Conservation (phyloP, 169 alveolate genomes). For the Cryptosporidium baileyi region DNA sequence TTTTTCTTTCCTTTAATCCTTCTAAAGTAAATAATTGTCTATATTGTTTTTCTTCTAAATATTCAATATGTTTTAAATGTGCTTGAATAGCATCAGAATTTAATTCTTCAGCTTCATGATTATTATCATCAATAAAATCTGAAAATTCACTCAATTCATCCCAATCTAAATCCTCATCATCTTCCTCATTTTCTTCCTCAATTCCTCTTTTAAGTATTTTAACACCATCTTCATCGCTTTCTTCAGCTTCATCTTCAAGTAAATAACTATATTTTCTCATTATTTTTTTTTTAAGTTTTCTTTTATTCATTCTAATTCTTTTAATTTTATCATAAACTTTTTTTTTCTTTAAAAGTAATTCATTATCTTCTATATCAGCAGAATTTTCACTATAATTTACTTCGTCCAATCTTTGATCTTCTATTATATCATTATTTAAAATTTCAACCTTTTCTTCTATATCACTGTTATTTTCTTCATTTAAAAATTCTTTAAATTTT, state of each 20-base stretch:
- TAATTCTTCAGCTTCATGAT: conserved; percentile 10
- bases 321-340: neutral
- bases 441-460: neutral
- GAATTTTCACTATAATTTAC: neutral
- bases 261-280: conserved; percentile 47
- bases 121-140: conserved; percentile 46
- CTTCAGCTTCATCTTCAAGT: conserved; percentile 67
- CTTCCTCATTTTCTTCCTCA: conserved; percentile 11
- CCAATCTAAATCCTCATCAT: conserved; percentile 53
- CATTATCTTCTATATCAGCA: neutral
- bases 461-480: neutral
- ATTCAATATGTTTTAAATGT: conserved; percentile 39
- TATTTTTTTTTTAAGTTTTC: conserved; percentile 1
- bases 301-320: conserved; percentile 29
- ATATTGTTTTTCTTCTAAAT: conserved; percentile 57
- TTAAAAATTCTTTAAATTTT: neutral
- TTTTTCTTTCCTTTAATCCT: conserved; percentile 61
- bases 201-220: neutral
- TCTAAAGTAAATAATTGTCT: conserved; percentile 50
- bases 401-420: neutral
- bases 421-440: neutral
- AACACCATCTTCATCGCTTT: conserved; percentile 44
- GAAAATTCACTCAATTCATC: conserved; percentile 58
- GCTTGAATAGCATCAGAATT: conserved; percentile 68
- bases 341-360: neutral